Conservation (phyloP, 148 eudicot genomes). For the Vaccinium darrowii region DNA sequence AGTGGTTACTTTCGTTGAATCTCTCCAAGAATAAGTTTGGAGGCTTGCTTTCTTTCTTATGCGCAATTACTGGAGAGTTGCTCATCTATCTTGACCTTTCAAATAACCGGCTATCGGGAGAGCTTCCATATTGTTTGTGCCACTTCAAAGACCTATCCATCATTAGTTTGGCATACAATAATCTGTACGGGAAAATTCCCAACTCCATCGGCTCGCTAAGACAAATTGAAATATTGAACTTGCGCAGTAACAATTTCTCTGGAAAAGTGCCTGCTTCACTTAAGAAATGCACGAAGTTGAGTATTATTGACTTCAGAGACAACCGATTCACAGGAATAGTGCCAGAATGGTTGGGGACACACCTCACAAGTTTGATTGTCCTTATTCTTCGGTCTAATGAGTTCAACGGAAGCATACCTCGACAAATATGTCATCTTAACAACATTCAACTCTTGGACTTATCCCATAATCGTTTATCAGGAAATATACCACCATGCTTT, state of each 20-base stretch:
- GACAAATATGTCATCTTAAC: too few species aligned
- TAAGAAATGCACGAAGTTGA: background rate
- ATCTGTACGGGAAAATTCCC: too few species aligned
- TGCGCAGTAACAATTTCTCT: too few species aligned
- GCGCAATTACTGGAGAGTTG: background rate
- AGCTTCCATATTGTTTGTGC: constrained; percentile 4
- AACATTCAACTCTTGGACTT: too few species aligned
- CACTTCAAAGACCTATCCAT: background rate
- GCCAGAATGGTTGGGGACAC: constrained; percentile 15
- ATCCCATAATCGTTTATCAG: too few species aligned
- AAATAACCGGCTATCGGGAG: constrained; percentile 6
- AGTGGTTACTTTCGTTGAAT: background rate
- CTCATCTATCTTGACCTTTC: background rate
- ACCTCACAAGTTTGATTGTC: background rate
- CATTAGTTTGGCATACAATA: too few species aligned
- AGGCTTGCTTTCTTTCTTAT: background rate
- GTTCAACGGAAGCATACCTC: constrained; percentile 1
- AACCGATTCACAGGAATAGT: constrained; percentile 15
- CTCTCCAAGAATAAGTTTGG: constrained; percentile 14
- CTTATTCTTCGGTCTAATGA: constrained; percentile 19
- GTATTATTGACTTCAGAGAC: background rate
- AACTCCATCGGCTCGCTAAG: too few species aligned
- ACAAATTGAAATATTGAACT: too few species aligned
- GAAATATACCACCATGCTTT: too few species aligned
- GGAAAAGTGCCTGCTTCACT: background rate